Conservation (phyloP, 2,329 filamentous ascomycete species). For the Phaeosphaeriaceae sp. region DNA sequence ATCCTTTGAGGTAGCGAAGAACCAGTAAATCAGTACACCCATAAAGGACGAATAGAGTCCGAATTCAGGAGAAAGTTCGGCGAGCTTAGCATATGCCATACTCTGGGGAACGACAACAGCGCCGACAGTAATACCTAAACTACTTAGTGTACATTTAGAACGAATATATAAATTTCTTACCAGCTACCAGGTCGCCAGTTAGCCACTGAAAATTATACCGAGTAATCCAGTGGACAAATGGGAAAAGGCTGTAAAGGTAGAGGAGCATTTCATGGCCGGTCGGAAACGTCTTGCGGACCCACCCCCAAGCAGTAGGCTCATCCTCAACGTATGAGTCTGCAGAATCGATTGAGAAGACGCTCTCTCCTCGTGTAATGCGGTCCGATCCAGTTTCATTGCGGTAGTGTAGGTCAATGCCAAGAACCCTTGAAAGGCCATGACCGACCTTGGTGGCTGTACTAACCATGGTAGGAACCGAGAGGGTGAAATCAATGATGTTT, state of each 20-base stretch:
- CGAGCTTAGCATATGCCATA: slow-evolving; percentile 92
- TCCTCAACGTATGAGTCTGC: slow-evolving; percentile 81
- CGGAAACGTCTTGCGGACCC: slow-evolving; percentile 70
- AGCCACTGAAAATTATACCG: slow-evolving; percentile 93
- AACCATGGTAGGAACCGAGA: slow-evolving; percentile 25
- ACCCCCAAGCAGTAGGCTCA: slow-evolving; percentile 77
- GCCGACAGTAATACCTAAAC: slow-evolving; percentile 70
- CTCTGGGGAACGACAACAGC: slow-evolving; percentile 88
- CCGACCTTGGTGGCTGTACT: slow-evolving; percentile 64
- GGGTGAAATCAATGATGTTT: background rate
- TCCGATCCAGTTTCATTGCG: slow-evolving; percentile 65
- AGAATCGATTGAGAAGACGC: slow-evolving; percentile 74
- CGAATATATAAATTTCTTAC: slow-evolving; percentile 54
- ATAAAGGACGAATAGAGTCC: slow-evolving; percentile 96
- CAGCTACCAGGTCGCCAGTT: slow-evolving; percentile 85
- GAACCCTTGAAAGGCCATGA: slow-evolving; percentile 74
- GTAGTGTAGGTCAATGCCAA: slow-evolving; percentile 82
- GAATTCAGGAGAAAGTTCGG: slow-evolving; percentile 77
- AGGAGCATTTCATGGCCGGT: slow-evolving; percentile 57
- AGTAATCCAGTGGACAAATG: slow-evolving; percentile 86
- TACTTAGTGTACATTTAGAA: slow-evolving; percentile 8
- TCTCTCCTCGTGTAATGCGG: slow-evolving; percentile 77
- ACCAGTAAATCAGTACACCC: slow-evolving; percentile 94
- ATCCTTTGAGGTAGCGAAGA: slow-evolving; percentile 97
- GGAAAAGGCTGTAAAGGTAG: slow-evolving; percentile 79